Evolutionary conservation across 2,329 filamentous ascomycete genomes (phyloP).

Genomic region (Ceratocystis lukuohia): DNA sequence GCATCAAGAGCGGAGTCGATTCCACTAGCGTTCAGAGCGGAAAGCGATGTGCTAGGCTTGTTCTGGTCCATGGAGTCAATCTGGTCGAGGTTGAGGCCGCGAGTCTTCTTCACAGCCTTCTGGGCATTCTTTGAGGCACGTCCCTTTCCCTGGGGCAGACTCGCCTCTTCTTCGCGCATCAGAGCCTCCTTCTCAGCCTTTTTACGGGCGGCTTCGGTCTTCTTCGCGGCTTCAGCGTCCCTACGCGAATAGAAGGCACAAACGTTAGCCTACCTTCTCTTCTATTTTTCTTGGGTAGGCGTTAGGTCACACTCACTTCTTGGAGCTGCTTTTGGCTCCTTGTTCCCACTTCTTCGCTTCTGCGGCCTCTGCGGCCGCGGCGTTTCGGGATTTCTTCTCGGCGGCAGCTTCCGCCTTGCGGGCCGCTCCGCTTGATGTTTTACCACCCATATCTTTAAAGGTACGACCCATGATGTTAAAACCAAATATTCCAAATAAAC

Average conservation of each 20-base stretch:
- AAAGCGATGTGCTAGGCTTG: conserved; percentile 28
- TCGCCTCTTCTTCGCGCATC: conserved; percentile 68
- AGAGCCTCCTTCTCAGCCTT: conserved; percentile 85
- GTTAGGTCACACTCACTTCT: conserved; percentile 54
- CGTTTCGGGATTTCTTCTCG: conserved; percentile 58
- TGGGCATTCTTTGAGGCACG: conserved; percentile 52
- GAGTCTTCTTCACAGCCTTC: conserved; percentile 46
- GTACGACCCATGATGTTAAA: conserved; percentile 50
- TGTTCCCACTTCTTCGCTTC: conserved; percentile 73
- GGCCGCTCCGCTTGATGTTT: conserved; percentile 81
- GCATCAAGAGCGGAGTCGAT: conserved; percentile 93
- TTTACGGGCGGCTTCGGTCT: conserved; percentile 67
- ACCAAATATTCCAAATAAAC: conserved; percentile 1
- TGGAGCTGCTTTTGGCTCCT: conserved; percentile 69
- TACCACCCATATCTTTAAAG: conserved; percentile 65
- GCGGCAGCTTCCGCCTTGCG: conserved; percentile 83
- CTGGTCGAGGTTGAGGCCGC: conserved; percentile 60
- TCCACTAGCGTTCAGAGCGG: conserved; percentile 63
- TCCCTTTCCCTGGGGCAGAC: conserved; percentile 40
- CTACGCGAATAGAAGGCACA: conserved; percentile 33
- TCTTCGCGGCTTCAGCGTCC: conserved; percentile 72
- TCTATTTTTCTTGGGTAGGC: conserved; percentile 4
- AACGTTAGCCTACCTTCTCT: conserved; percentile 1
- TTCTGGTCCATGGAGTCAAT: conserved; percentile 57
- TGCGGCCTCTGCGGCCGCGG: conserved; percentile 48